Base-by-base conservation (phyloP, 2,329 filamentous ascomycete genomes). In the Rhynchosporium graminicola region DNA sequence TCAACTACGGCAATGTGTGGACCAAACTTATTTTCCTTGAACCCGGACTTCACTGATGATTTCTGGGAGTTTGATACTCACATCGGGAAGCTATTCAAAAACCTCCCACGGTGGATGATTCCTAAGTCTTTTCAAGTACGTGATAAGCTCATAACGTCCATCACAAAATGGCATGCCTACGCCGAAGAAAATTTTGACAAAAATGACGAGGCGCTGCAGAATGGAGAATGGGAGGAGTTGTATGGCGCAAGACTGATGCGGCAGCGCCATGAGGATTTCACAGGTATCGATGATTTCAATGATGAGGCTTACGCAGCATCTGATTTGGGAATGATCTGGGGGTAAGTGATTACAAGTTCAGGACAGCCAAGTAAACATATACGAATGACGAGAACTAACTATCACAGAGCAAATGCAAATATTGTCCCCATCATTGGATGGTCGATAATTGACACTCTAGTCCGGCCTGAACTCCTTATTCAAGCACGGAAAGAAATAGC, bases 51-150 rank as follows among this genome's bases (percentile, higher is more conserved):
- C 3, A 43, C 59, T 5, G 50, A 62, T 13, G 66, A 73, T 40
- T 74, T 74, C 59, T 75, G 73, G 73, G 65, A 65, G n/a, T 74
- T 69, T 38, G 70, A 73, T 63, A 31, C 43, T 5, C 52, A 70
- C 5, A 40, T 71, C 6, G 57, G 65, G 6, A 63, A 62, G 2
- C 65, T 67, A 20, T 63, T 74, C 4, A 69, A 68, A 15, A 64
- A 63, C 5, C 48, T 71, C 9, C 72, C 73, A 4, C 63, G 69
- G 6, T 68, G 70, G 67, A 20, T 75, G n/a, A 66, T 69, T 1
- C 72, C 72, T 4, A 26, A 46, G 2, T 61, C 69, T 1, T 71
- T 69, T 20, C 60, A 46, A 3, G 60, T 59, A 2, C 67, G 73
- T 28, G 72, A 72, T 28, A 62, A 63, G 45, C 54, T 69, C 36